Evolutionary conservation across 1,284 basidiomycete genomes (phyloP).

Genomic region (Ceratobasidium sp.): DNA sequence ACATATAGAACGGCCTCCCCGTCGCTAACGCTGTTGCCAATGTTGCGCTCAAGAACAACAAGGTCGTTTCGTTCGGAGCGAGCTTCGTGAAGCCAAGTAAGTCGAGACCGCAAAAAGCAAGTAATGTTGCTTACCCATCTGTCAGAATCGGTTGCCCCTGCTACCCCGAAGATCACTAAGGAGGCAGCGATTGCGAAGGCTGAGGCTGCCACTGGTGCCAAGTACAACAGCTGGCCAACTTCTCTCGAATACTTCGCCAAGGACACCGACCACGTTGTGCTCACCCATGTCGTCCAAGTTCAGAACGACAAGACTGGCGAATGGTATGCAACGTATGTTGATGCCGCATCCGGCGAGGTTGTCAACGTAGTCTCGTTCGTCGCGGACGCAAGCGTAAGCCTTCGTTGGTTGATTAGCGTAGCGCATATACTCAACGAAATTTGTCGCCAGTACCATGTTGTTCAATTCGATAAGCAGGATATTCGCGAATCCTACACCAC

Average conservation of each 20-base stretch:
- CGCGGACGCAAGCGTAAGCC: slow-evolving; percentile 31
- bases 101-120: background rate
- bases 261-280: slow-evolving; percentile 40
- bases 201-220: slow-evolving; percentile 31
- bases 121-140: background rate
- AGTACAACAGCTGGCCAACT: slow-evolving; percentile 24
- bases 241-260: slow-evolving; percentile 43
- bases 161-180: slow-evolving; percentile 44
- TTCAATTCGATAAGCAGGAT: slow-evolving; percentile 37
- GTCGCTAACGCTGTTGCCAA: slow-evolving; percentile 66
- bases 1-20: slow-evolving; percentile 60
- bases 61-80: slow-evolving; percentile 65
- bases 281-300: slow-evolving; percentile 46
- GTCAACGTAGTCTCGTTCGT: slow-evolving; percentile 45
- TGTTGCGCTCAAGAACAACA: slow-evolving; percentile 59
- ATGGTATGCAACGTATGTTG: slow-evolving; percentile 46
- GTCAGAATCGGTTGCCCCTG: slow-evolving; percentile 38
- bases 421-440: background rate
- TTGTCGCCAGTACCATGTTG: slow-evolving; percentile 30
- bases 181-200: slow-evolving; percentile 43
- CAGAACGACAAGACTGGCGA: slow-evolving; percentile 50
- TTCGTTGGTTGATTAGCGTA: background rate
- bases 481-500: slow-evolving; percentile 35
- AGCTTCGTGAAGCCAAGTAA: slow-evolving; percentile 63
- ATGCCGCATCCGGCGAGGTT: slow-evolving; percentile 37